Percentiles rank a stretch among this genome's conserved stretches.
Conservation (phyloP, 2,329 filamentous ascomycete species). For the Calonectria fujianensis region DNA sequence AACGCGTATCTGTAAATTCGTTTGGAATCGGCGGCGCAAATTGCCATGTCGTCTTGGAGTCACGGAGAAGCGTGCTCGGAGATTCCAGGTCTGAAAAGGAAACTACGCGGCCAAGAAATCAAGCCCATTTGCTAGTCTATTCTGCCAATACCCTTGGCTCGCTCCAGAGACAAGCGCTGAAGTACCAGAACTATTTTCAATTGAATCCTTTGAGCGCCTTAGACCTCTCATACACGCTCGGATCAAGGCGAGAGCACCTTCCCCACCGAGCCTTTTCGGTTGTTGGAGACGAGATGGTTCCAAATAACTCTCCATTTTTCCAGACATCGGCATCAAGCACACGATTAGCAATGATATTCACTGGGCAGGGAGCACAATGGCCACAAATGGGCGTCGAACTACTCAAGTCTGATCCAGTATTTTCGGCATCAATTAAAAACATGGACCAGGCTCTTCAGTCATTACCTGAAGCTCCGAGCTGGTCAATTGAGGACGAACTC, state of each 20-base stretch:
- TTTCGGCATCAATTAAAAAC: conserved; percentile 27
- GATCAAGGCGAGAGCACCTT: conserved; percentile 54
- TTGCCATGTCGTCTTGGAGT: conserved; percentile 58
- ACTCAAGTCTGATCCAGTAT: conserved; percentile 22
- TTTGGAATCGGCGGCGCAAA: conserved; percentile 65
- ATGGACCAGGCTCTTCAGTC: conserved; percentile 38
- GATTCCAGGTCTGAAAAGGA: neutral
- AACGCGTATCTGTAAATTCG: conserved; percentile 60
- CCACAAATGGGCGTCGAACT: conserved; percentile 55
- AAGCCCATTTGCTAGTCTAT: conserved; percentile 42
- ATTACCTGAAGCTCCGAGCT: conserved; percentile 26
- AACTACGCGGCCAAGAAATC: neutral
- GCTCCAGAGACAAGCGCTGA: conserved; percentile 34
- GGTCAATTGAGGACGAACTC: conserved; percentile 50
- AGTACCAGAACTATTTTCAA: conserved; percentile 48
- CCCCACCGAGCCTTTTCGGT: conserved; percentile 48
- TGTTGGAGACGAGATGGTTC: conserved; percentile 13
- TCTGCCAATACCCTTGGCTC: conserved; percentile 45
- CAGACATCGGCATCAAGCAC: neutral
- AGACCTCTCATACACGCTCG: conserved; percentile 58
- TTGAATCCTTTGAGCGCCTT: conserved; percentile 29
- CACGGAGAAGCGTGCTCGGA: conserved; percentile 1
- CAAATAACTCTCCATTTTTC: neutral
- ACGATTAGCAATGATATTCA: conserved; percentile 55
- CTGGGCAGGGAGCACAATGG: conserved; percentile 62